A percentile compares a stretch with the other conserved stretches of the same genome.
Evolutionary conservation across 306 rosid species (phyloP).

Genomic region (Quercus suber): DNA sequence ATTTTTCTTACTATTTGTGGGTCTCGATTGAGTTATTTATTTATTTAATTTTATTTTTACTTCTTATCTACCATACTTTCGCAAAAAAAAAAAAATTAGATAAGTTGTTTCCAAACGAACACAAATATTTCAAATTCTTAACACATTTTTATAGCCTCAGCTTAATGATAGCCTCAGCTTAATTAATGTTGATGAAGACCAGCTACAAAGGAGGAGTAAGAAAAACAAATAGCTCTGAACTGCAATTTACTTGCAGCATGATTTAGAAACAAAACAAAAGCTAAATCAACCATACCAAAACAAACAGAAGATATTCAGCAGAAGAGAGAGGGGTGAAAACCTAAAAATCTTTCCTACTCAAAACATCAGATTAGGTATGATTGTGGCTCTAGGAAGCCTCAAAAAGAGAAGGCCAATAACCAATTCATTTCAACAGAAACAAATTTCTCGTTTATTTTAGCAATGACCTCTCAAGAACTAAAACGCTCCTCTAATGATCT

Average conservation of each 20-base stretch:
- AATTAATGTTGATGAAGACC: too few relatives aligned
- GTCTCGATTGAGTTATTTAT: too few relatives aligned
- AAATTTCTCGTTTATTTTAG: constrained; percentile 47
- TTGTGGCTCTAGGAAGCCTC: neutral
- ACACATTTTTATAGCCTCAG: too few relatives aligned
- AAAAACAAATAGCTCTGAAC: neutral
- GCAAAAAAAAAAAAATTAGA: too few relatives aligned
- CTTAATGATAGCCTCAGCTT: too few relatives aligned
- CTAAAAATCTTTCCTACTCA: neutral
- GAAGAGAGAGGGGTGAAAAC: neutral
- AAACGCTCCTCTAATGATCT: constrained; percentile 27
- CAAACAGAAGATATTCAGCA: neutral
- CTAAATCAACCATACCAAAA: neutral
- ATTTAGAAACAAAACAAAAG: neutral
- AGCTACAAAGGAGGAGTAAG: neutral
- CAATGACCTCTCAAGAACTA: constrained; percentile 21
- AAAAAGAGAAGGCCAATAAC: constrained; percentile 24
- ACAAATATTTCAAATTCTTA: too few relatives aligned
- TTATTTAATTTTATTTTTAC: too few relatives aligned
- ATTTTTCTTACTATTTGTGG: too few relatives aligned
- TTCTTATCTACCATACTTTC: too few relatives aligned
- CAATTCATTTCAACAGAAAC: constrained; percentile 30
- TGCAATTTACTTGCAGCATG: neutral
- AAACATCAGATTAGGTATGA: neutral
- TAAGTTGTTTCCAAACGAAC: too few relatives aligned